phyloP scores from a whole-genome alignment of 2,329 filamentous ascomycete genomes.

The Hypocrella siamensis region DNA sequence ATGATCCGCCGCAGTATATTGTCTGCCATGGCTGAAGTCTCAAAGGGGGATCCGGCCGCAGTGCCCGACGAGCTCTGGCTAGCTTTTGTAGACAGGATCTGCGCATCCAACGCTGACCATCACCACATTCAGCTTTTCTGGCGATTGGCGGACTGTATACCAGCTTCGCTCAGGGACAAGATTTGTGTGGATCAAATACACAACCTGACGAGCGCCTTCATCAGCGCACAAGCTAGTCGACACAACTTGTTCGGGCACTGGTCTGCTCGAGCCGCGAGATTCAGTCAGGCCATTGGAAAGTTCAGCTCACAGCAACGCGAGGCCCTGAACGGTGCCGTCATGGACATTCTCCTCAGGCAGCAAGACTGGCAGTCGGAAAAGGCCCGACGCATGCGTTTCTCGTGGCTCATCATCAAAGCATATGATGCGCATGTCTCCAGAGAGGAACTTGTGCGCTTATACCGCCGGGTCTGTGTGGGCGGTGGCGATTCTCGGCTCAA shows the following conservation, averaged over 20 bases:
- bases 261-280: slow-evolving; percentile 6
- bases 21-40: slow-evolving; percentile 5
- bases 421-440: slow-evolving; percentile 5
- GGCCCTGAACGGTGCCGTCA: slow-evolving; percentile 3
- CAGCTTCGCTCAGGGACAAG: slow-evolving; percentile 4
- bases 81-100: slow-evolving; percentile 5
- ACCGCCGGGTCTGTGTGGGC: too few species aligned
- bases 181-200: slow-evolving; percentile 5
- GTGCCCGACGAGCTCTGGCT: slow-evolving; percentile 7
- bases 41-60: slow-evolving; percentile 1
- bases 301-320: slow-evolving; percentile 4
- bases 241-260: slow-evolving; percentile 6
- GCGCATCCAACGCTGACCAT: slow-evolving; percentile 2
- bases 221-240: slow-evolving; percentile 7
- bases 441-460: slow-evolving; percentile 5
- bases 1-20: slow-evolving; percentile 9
- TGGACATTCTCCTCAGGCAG: slow-evolving; percentile 5
- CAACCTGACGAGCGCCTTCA: slow-evolving; percentile 4
- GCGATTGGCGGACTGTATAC: slow-evolving; percentile 7
- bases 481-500: slow-evolving; percentile 2
- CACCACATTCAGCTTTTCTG: slow-evolving; percentile 8
- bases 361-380: slow-evolving; percentile 3
- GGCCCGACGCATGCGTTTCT: slow-evolving; percentile 5
- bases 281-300: slow-evolving; percentile 5
- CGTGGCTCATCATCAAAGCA: slow-evolving; percentile 10